Evolutionary conservation across 805 yeast genomes (phyloP).

Genomic region (Ogataea wickerhamii): DNA sequence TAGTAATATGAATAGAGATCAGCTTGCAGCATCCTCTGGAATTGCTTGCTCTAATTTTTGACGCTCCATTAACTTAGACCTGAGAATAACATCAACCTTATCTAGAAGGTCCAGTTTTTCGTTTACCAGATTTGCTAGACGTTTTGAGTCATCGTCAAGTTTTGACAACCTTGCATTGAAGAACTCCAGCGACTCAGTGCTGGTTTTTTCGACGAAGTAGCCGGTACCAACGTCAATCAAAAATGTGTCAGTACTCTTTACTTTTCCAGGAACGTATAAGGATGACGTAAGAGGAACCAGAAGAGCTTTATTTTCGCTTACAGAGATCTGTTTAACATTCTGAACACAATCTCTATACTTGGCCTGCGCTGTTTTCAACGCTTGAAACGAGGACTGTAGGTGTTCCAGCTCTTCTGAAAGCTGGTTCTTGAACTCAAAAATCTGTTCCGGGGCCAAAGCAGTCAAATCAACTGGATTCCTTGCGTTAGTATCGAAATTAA

Average conservation of each 20-base stretch:
- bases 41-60: conserved; percentile 28
- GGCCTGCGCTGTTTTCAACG: conserved; percentile 74
- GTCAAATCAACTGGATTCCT: conserved; percentile 50
- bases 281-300: conserved; percentile 88
- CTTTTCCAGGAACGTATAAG: conserved; percentile 81
- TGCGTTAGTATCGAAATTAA: conserved; percentile 1
- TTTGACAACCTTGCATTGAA: conserved; percentile 73
- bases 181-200: conserved; percentile 62
- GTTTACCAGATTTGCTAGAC: conserved; percentile 68
- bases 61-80: conserved; percentile 48
- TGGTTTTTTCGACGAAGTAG: conserved; percentile 79
- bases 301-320: conserved; percentile 44
- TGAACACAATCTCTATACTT: conserved; percentile 79
- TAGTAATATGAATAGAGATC: conserved; percentile 1
- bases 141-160: conserved; percentile 65
- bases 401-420: conserved; percentile 85
- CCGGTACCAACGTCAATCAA: conserved; percentile 97
- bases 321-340: conserved; percentile 54
- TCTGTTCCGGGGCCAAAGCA: conserved; percentile 76
- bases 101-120: conserved; percentile 67
- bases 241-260: conserved; percentile 61
- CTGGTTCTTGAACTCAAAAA: conserved; percentile 76
- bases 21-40: neutral
- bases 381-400: conserved; percentile 76
- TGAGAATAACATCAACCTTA: conserved; percentile 55